Conservation (phyloP, 2,329 filamentous ascomycete genomes). For the Zopfia rhizophila region DNA sequence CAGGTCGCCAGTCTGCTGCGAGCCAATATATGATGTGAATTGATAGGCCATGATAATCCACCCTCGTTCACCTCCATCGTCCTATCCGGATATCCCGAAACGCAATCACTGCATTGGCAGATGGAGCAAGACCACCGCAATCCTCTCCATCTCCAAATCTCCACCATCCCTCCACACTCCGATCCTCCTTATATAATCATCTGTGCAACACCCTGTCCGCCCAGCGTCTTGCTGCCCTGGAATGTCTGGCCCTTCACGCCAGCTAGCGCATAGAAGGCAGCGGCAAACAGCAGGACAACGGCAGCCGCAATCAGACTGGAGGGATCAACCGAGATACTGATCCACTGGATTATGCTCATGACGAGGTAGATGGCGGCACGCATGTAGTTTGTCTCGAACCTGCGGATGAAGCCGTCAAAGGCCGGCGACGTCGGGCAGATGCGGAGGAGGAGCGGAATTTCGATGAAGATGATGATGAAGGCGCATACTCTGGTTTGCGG, state of each 20-base stretch:
- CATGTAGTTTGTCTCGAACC: slow-evolving; percentile 96
- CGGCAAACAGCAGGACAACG: slow-evolving; percentile 80
- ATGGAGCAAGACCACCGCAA: no score
- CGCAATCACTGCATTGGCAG: no score
- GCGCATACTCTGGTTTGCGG: slow-evolving; percentile 52
- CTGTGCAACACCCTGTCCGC: slow-evolving; percentile 91
- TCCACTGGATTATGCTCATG: slow-evolving; percentile 86
- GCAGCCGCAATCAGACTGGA: slow-evolving; percentile 88
- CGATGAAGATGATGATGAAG: slow-evolving; percentile 63
- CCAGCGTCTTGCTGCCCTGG: slow-evolving; percentile 93
- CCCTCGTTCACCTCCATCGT: no score
- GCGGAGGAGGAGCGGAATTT: slow-evolving; percentile 92
- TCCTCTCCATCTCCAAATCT: background rate
- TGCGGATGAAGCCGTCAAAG: slow-evolving; percentile 91
- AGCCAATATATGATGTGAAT: no score
- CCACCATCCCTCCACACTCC: background rate
- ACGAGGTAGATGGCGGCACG: slow-evolving; percentile 85
- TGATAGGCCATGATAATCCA: no score
- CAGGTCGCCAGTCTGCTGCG: no score
- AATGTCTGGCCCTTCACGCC: slow-evolving; percentile 86
- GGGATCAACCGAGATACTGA: slow-evolving; percentile 72
- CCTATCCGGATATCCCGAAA: no score
- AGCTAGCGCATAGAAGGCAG: slow-evolving; percentile 81
- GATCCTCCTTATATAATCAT: slow-evolving; percentile 78
- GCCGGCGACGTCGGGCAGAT: slow-evolving; percentile 94